Conservation (phyloP, 148 eudicot genomes). For the Limonium bicolor region DNA sequence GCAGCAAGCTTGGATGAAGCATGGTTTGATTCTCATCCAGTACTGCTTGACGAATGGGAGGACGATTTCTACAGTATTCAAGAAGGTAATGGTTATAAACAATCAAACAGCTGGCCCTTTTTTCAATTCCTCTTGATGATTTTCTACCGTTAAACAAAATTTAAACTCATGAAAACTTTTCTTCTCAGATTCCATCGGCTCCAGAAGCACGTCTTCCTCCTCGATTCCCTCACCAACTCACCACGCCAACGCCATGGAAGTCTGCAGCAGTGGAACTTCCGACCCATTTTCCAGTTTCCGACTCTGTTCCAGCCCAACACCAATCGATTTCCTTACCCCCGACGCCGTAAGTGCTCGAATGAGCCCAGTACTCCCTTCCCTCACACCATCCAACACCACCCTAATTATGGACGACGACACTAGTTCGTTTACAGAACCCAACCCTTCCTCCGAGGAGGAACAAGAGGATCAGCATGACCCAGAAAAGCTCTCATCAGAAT, state of each 20-base stretch:
- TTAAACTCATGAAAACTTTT: neutral
- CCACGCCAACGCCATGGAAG: too few species aligned
- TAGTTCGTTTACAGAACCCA: too few species aligned
- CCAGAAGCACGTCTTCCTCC: constrained; percentile 25
- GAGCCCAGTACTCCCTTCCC: neutral
- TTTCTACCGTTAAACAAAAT: neutral
- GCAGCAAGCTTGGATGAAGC: constrained; percentile 45
- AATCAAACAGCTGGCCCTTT: too few species aligned
- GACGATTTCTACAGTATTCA: constrained; percentile 72
- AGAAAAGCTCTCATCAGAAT: constrained; percentile 11
- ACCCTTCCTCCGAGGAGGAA: too few species aligned
- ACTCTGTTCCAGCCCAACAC: too few species aligned
- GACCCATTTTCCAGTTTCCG: too few species aligned
- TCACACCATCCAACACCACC: too few species aligned
- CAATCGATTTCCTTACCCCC: neutral
- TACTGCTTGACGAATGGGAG: constrained; percentile 46
- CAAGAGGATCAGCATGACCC: constrained; percentile 5
- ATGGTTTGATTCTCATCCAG: constrained; percentile 41
- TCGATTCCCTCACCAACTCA: constrained; percentile 49
- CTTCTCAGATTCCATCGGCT: constrained; percentile 36
- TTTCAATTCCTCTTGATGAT: too few species aligned
- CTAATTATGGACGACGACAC: too few species aligned
- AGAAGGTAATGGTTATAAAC: constrained; percentile 35
- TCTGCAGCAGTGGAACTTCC: too few species aligned
- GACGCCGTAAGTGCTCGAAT: neutral